Base-by-base conservation (phyloP, 169 alveolate genomes). In the Cryptosporidium bovis region DNA sequence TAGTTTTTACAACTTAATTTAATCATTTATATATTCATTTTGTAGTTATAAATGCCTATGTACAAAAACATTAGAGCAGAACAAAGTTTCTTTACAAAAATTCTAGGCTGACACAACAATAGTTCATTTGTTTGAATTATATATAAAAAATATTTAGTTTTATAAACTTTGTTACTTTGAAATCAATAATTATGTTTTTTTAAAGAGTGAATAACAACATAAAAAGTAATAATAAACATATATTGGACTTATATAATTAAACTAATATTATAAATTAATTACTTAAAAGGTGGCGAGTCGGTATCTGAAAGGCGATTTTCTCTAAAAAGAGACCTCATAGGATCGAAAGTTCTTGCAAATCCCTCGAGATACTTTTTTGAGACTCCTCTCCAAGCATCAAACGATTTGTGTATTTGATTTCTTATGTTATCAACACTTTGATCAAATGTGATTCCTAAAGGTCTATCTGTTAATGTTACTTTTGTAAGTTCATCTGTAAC, bases 391-490 rank as follows among this genome's bases (percentile, higher is more conserved):
- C 94, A 92, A 27, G 66, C 66, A 65, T 90, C 93, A 62, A 83
- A 92, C 2, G 91, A 82, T 33, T 92, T 87, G 53, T 92, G 93
- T 13, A 92, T 90, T 56, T 90, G 89, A 67, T 92, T 84, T 31
- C 94, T 83, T 12, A 92, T 82, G 62, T 90, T 85, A 64, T 92
- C 94, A 55, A 92, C 94, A 64, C 94, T 90, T 60, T 92, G 91
- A 66, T 92, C 94, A 66, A 92, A 92, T 16, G 62, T 36, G 3
- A 85, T 89, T 31, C 90, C 94, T 67, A 91, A 62, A n/a, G 94
- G 94, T 29, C 94, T 56, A 67, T 95, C 97, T 24, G 98, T 95
- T 33, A 94, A 92, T 5, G 97, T 95, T 31, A 94, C 95, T 68
- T 94, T 93, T 16, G 97, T 94, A 29, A 94, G 69, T 62, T 92